Conservation (phyloP, 1,139 yeast genomes). For the Pichia inconspicua region DNA sequence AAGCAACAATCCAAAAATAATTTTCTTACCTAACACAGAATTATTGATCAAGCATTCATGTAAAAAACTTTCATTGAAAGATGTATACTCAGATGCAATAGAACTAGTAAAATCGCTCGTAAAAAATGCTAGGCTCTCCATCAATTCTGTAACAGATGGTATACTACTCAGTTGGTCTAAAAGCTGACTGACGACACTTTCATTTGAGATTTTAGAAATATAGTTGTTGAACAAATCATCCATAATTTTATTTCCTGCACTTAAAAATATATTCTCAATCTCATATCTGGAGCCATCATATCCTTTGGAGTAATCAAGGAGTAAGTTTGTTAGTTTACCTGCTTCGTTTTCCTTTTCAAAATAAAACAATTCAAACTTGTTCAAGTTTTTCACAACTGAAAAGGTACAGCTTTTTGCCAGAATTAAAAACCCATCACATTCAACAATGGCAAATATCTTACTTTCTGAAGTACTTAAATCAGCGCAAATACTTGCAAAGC, state of each 20-base stretch:
- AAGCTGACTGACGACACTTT: constrained; percentile 19
- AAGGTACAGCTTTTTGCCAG: constrained; percentile 14
- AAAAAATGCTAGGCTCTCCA: constrained; percentile 24
- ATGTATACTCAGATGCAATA: constrained; percentile 18
- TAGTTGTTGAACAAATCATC: constrained; percentile 28
- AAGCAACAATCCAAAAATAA: constrained; percentile 29
- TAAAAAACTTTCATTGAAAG: constrained; percentile 19
- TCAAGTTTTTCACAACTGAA: constrained; percentile 24
- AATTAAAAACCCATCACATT: constrained; percentile 14
- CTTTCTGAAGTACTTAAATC: constrained; percentile 60
- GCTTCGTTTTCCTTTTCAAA: constrained; percentile 12
- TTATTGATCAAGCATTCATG: constrained; percentile 20
- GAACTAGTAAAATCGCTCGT: constrained; percentile 17
- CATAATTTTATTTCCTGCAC: constrained; percentile 21
- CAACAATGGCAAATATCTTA: constrained; percentile 29
- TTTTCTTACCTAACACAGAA: constrained; percentile 21
- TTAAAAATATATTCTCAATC: neutral
- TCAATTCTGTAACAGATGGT: constrained; percentile 20
- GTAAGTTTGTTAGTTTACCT: constrained; percentile 9
- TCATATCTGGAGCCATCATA: neutral
- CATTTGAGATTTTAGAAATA: constrained; percentile 24
- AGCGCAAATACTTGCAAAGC: constrained; percentile 55
- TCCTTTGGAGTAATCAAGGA: constrained; percentile 9
- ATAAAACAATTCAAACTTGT: constrained; percentile 25
- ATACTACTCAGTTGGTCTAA: constrained; percentile 21